Conservation (phyloP, 306 rosid species). For the Macrotyloma uniflorum region DNA sequence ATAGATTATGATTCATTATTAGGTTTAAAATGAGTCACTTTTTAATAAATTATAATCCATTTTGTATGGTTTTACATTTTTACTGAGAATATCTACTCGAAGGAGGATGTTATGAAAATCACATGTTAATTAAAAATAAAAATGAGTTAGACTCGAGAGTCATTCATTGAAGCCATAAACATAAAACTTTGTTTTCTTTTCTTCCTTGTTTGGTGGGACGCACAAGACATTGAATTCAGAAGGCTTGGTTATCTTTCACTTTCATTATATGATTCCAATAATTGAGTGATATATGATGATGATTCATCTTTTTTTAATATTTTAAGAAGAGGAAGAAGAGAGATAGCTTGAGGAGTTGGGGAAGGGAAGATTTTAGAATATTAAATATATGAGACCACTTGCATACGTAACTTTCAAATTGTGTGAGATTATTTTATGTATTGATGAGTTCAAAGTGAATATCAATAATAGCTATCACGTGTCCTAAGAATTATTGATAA, state of each 20-base stretch:
- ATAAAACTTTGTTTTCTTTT: background rate
- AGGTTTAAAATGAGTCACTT: too few relatives aligned
- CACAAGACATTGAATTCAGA: constrained; percentile 5
- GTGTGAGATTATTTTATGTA: background rate
- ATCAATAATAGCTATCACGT: constrained; percentile 50
- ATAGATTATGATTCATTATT: too few relatives aligned
- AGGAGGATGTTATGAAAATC: too few relatives aligned
- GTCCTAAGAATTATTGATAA: constrained; percentile 46
- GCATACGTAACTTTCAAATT: constrained; percentile 37
- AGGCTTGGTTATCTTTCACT: constrained; percentile 29
- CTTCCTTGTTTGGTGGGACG: constrained; percentile 38
- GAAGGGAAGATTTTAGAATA: background rate
- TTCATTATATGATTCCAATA: constrained; percentile 32
- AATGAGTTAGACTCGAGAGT: too few relatives aligned
- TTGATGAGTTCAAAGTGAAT: constrained; percentile 21
- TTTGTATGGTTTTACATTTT: too few relatives aligned
- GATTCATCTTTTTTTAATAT: constrained; percentile 6
- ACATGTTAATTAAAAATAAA: too few relatives aligned
- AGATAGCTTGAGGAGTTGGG: background rate
- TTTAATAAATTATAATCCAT: too few relatives aligned
- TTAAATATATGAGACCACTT: constrained; percentile 1
- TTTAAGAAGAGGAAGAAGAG: background rate
- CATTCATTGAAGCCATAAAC: constrained; percentile 4
- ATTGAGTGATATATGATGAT: constrained; percentile 15
- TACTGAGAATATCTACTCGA: too few relatives aligned